Conservation (phyloP, 805 yeast genomes). For the Spencermartinsiella europaea region DNA sequence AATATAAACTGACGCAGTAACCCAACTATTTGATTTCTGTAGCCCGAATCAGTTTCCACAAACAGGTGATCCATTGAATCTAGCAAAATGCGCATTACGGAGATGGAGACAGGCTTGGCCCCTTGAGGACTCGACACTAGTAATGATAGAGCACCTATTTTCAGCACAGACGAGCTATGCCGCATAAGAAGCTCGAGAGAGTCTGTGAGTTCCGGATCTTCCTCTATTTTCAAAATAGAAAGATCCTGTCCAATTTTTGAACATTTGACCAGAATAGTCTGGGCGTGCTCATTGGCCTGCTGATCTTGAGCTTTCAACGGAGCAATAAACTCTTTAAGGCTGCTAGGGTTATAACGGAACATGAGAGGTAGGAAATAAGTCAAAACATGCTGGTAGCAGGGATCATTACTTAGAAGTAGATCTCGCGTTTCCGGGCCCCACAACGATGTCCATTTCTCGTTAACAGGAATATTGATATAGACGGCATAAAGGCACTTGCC, state of each 20-base stretch:
- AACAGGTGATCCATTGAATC: slow-evolving; percentile 47
- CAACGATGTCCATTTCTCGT: slow-evolving; percentile 40
- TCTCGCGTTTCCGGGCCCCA: slow-evolving; percentile 45
- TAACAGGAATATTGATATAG: slow-evolving; percentile 8
- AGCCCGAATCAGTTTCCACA: slow-evolving; percentile 62
- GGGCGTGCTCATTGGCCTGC: slow-evolving; percentile 22
- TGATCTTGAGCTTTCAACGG: slow-evolving; percentile 17
- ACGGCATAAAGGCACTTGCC: slow-evolving; percentile 25
- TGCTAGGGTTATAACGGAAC: slow-evolving; percentile 46
- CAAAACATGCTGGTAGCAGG: slow-evolving; percentile 44
- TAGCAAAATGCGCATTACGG: slow-evolving; percentile 41
- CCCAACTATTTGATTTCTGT: slow-evolving; percentile 61
- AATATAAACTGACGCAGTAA: slow-evolving; percentile 55
- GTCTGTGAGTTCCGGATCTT: slow-evolving; percentile 28
- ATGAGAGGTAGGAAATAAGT: slow-evolving; percentile 59
- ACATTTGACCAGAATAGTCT: slow-evolving; percentile 46
- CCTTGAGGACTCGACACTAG: slow-evolving; percentile 57
- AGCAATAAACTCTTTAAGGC: slow-evolving; percentile 38
- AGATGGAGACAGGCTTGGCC: slow-evolving; percentile 49
- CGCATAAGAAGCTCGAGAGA: slow-evolving; percentile 38
- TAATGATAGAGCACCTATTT: slow-evolving; percentile 57
- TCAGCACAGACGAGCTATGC: slow-evolving; percentile 37
- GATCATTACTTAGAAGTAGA: slow-evolving; percentile 31
- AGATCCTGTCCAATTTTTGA: slow-evolving; percentile 61
- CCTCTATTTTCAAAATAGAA: slow-evolving; percentile 42